Evolutionary conservation across 1,284 basidiomycete genomes (phyloP), one percentile per base, ranked within the genome.

Genomic region (Paramarasmius palmivorus): DNA sequence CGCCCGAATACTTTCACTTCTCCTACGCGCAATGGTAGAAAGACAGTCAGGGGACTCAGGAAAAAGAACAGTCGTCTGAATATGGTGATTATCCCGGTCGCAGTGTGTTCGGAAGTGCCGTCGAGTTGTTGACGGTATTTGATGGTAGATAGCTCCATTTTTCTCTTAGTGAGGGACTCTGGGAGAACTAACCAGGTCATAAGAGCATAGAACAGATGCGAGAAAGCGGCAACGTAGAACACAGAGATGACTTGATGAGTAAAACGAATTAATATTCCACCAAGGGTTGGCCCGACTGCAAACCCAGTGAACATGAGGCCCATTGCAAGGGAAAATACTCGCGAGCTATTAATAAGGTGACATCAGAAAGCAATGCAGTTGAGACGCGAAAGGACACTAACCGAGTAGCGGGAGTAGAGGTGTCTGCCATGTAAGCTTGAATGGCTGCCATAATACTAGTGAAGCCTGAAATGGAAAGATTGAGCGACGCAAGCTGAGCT

Each of bases 391-490:
- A 49, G 8, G 51, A 6, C 36, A 41, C 57, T 41, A 57, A 81
- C 81, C 84, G 74, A n/a, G 69, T 64, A 8, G 64, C 69, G 39
- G 83, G 72, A 7, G 70, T 71, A 0, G 80, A 79, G 32, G 79
- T 81, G 59, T 90, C 87, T 1, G 84, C 75, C 34, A 86, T 62
- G 65, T 89, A 89, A 1, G 83, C 83, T 63, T 88, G 80, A 17
- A 77, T 71, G 1, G 79, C 77, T 1, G 83, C 83, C 4, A 72
- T 63, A 2, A 73, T 73, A 14, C 77, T 74, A 2, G 76, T 63
- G 53, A 81, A 61, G 8, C 84, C 85, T 88, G 56, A 14, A 52
- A 22, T 23, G 8, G 23, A 19, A n/a, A 40, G 23, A 53, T n/a
- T 54, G 36, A 26, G 46, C 42, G 19, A 38, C n/a, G 36, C 36